Base-by-base conservation (phyloP, 2,329 filamentous ascomycete genomes). In the Trichoderma sp. region DNA sequence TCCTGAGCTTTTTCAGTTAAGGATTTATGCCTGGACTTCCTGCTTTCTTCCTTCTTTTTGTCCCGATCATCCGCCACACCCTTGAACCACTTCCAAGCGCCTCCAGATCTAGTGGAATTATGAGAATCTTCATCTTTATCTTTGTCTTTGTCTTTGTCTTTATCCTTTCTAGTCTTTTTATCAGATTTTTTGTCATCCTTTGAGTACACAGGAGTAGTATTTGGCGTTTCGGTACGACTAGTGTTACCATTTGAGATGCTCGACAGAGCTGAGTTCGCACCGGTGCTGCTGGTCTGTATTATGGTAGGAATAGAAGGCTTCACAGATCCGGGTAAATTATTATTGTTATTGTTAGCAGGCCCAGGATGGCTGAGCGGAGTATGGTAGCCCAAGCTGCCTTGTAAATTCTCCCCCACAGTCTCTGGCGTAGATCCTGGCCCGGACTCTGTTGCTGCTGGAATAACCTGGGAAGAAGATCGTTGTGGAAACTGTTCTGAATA, bases 111-210 rank as follows among this genome's bases (percentile, higher is more conserved):
- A 70, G 90, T 87, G 29, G 85, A 82, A 6, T 84, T 84, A 62
- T 85, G 85, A 57, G 79, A 75, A 19, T 90, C 84, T 21, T 90
- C 84, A 11, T 91, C 87, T 72, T 87, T 89, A 5, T 94, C 91
- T 76, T 92, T 93, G 11, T 35, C 33, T 35, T 35, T 35, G n/a
- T 90, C 84, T 21, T 90, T 84, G 13, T 91, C 87, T 72, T 87
- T 89, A 5, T 94, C 91, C 76, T 92, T 93, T 77, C 91, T 94
- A 62, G 88, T 86, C 74, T 90, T 93, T 77, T 89, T 90, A n/a
- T 94, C 92, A 0, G 83, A 75, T 74, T 91, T 93, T 78, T 89
- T 91, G 66, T 96, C 92, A 69, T 94, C 92, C 83, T 75, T 64
- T 75, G 57, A 70, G 83, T 60, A 31, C 56, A 92, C 83, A 0